These are phyloP conservation scores for Pinus tabuliformis DNA, from an alignment of 75 land plant species.

Conservation along the genomic window DNA sequence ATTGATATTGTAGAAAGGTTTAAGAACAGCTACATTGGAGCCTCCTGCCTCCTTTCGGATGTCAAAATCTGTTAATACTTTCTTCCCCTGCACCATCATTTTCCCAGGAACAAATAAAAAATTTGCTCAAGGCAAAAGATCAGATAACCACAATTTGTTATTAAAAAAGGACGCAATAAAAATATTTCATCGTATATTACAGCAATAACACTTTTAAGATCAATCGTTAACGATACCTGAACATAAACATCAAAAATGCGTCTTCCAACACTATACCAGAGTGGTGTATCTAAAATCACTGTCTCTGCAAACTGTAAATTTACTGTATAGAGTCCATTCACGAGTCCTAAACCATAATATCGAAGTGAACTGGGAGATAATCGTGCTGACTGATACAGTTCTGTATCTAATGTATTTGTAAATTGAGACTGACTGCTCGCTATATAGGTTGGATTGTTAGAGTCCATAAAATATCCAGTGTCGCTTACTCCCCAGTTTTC, in stretches of 20 bases:
- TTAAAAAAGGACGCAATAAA: background rate
- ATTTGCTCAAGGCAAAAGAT: background rate
- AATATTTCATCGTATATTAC: background rate
- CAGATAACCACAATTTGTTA: background rate
- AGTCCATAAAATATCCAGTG: conserved; percentile 5
- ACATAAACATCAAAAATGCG: conserved; percentile 55
- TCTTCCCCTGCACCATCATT: conserved; percentile 37
- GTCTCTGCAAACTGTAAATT: conserved; percentile 57
- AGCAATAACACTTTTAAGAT: too few relatives aligned
- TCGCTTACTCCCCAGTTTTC: background rate
- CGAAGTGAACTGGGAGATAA: conserved; percentile 35
- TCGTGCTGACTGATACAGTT: conserved; percentile 7
- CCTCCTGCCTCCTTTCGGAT: conserved; percentile 48
- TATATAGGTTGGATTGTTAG: background rate
- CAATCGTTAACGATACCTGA: conserved; percentile 25
- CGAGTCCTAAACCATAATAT: conserved; percentile 51
- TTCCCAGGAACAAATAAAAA: background rate
- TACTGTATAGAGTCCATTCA: conserved; percentile 28
- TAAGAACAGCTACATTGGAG: conserved; percentile 20
- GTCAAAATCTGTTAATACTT: conserved; percentile 47
- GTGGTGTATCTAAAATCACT: conserved; percentile 10
- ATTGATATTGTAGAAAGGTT: conserved; percentile 11
- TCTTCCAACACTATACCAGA: conserved; percentile 33
- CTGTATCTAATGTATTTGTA: background rate
- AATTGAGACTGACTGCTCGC: background rate